A percentile compares a stretch with the other conserved stretches of the same genome.
These are phyloP conservation scores for Coelastrella sp. DNA, from an alignment of 139 green algal genomes.

Conservation along the genomic window DNA sequence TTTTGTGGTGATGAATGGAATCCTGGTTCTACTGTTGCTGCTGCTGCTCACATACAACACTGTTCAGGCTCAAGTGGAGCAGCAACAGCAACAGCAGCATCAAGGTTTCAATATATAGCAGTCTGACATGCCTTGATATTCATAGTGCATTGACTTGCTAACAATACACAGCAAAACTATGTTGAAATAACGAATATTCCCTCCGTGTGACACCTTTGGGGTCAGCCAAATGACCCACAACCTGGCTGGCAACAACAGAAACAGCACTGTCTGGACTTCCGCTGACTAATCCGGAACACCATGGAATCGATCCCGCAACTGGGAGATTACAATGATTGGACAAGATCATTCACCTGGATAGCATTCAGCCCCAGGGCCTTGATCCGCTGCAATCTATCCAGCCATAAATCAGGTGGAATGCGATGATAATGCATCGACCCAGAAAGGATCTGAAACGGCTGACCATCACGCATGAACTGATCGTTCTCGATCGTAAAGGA, in stretches of 20 bases:
- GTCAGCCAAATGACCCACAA: neutral
- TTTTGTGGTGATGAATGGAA: neutral
- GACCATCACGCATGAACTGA: conserved; percentile 23
- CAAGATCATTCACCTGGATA: conserved; percentile 41
- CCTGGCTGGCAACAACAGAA: neutral
- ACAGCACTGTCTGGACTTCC: neutral
- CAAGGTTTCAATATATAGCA: too few species aligned
- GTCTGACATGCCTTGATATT: too few species aligned
- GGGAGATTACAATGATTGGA: neutral
- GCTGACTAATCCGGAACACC: neutral
- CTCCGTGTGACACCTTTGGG: neutral
- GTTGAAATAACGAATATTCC: neutral
- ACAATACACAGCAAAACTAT: neutral
- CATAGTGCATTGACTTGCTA: too few species aligned
- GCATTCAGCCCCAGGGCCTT: conserved; percentile 71
- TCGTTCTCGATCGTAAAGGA: conserved; percentile 35
- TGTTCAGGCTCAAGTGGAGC: too few species aligned
- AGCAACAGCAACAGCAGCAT: too few species aligned
- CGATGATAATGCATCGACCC: conserved; percentile 69
- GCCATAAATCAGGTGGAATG: conserved; percentile 65
- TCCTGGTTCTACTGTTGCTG: too few species aligned
- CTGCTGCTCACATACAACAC: too few species aligned
- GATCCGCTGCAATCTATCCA: conserved; percentile 58
- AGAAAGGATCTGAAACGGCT: conserved; percentile 6
- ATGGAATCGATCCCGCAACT: neutral